Percentiles rank a stretch among this genome's conserved stretches.
Conservation (phyloP, 139 green algal genomes). For the Spirogloea muscicola region DNA sequence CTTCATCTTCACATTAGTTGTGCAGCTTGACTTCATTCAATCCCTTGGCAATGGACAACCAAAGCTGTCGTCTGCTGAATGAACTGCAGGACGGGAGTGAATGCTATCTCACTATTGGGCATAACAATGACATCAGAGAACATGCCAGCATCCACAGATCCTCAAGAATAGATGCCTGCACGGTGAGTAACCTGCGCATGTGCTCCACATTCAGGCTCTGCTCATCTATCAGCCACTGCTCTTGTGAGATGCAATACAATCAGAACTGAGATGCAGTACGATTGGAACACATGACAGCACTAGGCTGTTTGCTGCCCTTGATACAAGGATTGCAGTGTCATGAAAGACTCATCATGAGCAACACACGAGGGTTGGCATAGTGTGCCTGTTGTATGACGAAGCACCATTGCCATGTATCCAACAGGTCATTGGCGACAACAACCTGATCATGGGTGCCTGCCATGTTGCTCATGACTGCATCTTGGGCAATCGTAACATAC, state of each 20-base stretch:
- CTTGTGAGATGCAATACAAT: neutral
- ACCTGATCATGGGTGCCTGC: constrained; percentile 52
- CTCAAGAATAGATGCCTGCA: constrained; percentile 24
- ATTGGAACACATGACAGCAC: neutral
- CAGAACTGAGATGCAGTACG: neutral
- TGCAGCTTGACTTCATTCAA: too few relatives aligned
- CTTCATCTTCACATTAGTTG: neutral
- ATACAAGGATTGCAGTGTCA: neutral
- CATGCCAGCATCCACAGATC: constrained; percentile 48
- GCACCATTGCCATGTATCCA: neutral
- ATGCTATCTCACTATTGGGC: constrained; percentile 48
- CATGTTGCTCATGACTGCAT: constrained; percentile 52
- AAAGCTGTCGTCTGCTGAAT: neutral
- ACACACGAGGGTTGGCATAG: neutral
- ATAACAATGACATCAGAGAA: constrained; percentile 50
- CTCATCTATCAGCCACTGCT: neutral
- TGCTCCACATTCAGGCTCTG: neutral
- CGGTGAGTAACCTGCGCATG: constrained; percentile 8
- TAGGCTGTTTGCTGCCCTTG: neutral
- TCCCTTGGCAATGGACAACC: too few relatives aligned
- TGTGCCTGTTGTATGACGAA: neutral
- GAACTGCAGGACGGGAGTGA: constrained; percentile 21
- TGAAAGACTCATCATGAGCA: neutral
- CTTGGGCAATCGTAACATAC: constrained; percentile 51
- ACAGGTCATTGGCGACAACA: constrained; percentile 44